A percentile compares a stretch with the other conserved stretches of the same genome.
phyloP scores from a whole-genome alignment of 176 grass and related monocot genomes.

The Triticum timopheevii region DNA sequence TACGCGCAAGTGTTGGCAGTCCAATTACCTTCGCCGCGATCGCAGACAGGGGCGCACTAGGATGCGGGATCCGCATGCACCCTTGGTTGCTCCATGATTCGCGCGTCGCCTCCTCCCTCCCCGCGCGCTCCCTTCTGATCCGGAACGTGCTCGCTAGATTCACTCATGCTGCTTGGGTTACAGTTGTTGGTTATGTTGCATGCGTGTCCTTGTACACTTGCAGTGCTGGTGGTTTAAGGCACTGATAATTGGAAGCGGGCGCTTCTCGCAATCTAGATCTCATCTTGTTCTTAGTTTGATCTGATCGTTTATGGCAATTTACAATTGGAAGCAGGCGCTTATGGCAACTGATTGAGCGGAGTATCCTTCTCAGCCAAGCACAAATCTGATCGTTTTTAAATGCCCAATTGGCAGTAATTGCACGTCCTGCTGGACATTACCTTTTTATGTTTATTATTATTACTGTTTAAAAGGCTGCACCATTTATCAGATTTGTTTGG shows the following conservation, averaged over 20 bases:
- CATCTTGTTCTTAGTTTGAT: background rate
- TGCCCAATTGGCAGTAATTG: background rate
- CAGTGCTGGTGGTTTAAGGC: background rate
- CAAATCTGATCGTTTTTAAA: background rate
- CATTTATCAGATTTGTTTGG: background rate
- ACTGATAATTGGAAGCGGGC: background rate
- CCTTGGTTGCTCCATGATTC: no score
- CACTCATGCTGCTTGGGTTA: no score
- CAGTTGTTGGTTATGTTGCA: no score
- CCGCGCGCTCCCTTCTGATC: background rate
- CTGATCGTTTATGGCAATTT: no score
- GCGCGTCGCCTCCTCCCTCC: no score
- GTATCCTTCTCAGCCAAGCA: background rate
- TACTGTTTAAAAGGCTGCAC: background rate
- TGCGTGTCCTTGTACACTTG: no score
- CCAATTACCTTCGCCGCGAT: background rate
- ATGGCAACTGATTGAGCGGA: background rate
- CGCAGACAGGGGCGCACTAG: background rate
- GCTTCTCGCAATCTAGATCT: background rate
- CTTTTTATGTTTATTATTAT: background rate
- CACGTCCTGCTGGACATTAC: background rate
- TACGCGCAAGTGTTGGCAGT: background rate
- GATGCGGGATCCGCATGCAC: background rate
- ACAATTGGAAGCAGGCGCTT: no score
- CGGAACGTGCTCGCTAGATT: background rate